Evolutionary conservation across 805 yeast genomes (phyloP), one percentile per base, ranked within the genome.

Genomic region (Cyberlindnera suaveolens): DNA sequence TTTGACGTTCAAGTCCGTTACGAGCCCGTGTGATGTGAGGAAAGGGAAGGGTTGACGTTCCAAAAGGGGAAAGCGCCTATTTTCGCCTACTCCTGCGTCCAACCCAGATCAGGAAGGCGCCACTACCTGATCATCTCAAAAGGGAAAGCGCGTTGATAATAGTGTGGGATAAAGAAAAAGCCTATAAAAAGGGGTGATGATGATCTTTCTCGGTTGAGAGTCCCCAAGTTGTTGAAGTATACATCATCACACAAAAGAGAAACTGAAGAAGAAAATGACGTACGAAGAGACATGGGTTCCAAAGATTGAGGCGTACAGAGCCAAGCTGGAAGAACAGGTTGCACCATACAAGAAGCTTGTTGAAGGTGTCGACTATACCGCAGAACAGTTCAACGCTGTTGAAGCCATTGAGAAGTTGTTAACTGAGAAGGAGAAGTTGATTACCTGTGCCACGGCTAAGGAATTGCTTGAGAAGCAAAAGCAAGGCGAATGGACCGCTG

Each of bases 401-500:
- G 53, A 46, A 11, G 58, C 52, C 0, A 40, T 47, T 9, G 44
- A 46, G 33, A 39, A 34, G 31, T 15, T 53, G 6, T 31, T 57
- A 4, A 43, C 53, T 3, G 41, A 39, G 14, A 41, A 51, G 35
- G 62, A 58, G 38, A 43, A 50, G 19, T 36, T 26, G 15, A 57
- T 60, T 36, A 56, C 60, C 13, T 26, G 31, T 9, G 38, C 45
- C 9, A 45, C 53, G 5, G 54, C 54, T 2, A 43, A 41, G 39
- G 42, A 52, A 23, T 29, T 58, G 17, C 31, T 55, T 16, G 47
- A 39, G 2, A 51, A 44, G 31, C 61, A 57, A 32, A 41, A 47
- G 18, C 4, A 37, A 10, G 69, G 69, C 19, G 58, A 64, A 43
- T 65, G 67, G 60, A 59, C 69, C 3, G 60, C 61, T 10, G 54